Evolutionary conservation across 768 basidiomycete genomes (phyloP), one percentile per base, ranked within the genome.

Genomic region (Neoboletus brunneissimus): DNA sequence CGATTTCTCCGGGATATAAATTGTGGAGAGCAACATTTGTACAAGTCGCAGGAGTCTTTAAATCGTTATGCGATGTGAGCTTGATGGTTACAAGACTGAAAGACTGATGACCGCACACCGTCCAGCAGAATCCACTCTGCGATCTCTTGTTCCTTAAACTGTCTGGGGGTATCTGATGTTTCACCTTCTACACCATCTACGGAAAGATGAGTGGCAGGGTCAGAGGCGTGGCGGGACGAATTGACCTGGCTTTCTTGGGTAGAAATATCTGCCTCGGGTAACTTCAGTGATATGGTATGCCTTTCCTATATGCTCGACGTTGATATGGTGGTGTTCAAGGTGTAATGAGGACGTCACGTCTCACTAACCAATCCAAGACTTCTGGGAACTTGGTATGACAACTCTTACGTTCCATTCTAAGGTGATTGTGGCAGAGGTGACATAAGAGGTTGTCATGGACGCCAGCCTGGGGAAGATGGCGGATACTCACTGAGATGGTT

Each of bases 121-220:
- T 92, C 90, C 7, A 97, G 75, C 25, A 98, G 80, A 54, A 97
- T 85, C 95, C 95, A 98, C 74, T 97, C 92, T 25, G 83, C 83
- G 51, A 87, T 75, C 74, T 95, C 94, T 37, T 84, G 87, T 6
- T 86, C 82, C 66, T 83, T 81, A 48, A 94, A 70, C 6, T 88
- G 85, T 53, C 95, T 77, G 22, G 89, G 76, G 25, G 64, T 65
- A 20, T 74, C 67, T 11, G 87, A 83, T 18, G 73, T 82, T 63
- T 95, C 92, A 1, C 94, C 93, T 35, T 72, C 61, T 15, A 87
- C 82, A 59, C 91, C 89, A 76, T 62, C 48, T 59, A 49, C 10
- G 27, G 59, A 34, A 6, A 35, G 38, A 41, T 52, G 46, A 56
- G 42, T 38, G 41, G 43, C 31, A 40, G 41, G 31, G 29, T 35